Evolutionary conservation across 345 rosid genomes (phyloP).

Genomic region (Euphorbia peplus): DNA sequence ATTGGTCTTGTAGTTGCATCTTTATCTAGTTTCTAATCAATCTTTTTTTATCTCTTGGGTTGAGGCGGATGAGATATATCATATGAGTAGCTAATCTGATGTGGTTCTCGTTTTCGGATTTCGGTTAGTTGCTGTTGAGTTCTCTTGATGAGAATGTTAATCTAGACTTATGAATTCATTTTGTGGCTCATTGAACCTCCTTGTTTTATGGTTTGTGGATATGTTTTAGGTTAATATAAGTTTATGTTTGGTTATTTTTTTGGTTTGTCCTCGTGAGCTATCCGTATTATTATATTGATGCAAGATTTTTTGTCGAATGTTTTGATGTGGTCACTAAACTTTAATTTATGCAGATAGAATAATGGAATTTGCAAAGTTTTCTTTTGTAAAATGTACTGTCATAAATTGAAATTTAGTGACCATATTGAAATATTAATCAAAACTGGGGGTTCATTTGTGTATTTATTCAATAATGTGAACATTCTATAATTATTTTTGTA

Average conservation of each 20-base stretch:
- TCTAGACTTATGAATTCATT: constrained; percentile 11
- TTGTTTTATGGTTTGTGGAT: constrained; percentile 2
- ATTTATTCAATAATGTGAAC: background rate
- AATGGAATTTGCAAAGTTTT: too few species aligned
- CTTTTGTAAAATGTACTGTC: too few species aligned
- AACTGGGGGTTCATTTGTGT: too few species aligned
- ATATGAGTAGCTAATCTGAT: constrained; percentile 13
- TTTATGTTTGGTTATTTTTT: background rate
- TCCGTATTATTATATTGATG: too few species aligned
- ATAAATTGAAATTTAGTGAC: too few species aligned
- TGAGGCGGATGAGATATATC: background rate
- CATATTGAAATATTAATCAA: too few species aligned
- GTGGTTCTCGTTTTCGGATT: constrained; percentile 5
- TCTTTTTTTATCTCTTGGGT: background rate
- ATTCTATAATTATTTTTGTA: background rate
- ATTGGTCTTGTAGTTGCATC: constrained; percentile 22
- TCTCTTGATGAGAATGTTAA: constrained; percentile 6
- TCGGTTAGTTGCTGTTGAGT: background rate
- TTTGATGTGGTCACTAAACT: too few species aligned
- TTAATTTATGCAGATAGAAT: too few species aligned
- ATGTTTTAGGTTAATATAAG: background rate
- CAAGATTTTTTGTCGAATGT: too few species aligned
- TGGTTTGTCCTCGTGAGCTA: too few species aligned
- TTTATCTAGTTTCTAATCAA: constrained; percentile 7
- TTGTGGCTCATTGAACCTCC: background rate